These are phyloP conservation scores for Euphorbia peplus DNA, from an alignment of 345 rosid species.

Conservation along the genomic window DNA sequence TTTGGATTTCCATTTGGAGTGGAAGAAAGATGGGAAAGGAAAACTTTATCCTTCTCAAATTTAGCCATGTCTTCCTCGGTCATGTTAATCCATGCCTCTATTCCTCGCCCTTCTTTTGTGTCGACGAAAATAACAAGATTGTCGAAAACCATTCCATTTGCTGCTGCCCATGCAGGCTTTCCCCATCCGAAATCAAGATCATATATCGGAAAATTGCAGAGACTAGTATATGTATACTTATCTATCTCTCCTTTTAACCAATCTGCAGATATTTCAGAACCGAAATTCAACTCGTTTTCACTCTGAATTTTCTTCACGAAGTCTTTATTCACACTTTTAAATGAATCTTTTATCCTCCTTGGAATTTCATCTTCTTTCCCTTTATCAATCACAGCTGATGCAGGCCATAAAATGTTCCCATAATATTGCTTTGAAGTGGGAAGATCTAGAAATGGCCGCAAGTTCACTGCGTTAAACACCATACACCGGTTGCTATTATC, in stretches of 20 bases:
- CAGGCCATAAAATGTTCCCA: conserved; percentile 2
- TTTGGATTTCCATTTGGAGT: not conserved
- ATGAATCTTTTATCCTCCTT: not conserved
- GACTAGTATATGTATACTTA: not conserved
- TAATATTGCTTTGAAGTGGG: not conserved
- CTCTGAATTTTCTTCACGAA: not conserved
- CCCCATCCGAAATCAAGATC: conserved; percentile 19
- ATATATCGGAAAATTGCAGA: conserved; percentile 9
- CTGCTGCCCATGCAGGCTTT: conserved; percentile 4
- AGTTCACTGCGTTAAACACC: conserved; percentile 9
- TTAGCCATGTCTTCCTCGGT: conserved; percentile 12
- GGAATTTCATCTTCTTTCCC: not conserved
- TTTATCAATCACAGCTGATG: not conserved
- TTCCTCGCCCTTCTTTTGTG: not conserved
- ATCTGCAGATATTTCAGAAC: not conserved
- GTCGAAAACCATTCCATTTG: not conserved
- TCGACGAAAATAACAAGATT: not conserved
- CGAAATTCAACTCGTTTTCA: not conserved
- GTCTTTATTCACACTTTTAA: not conserved
- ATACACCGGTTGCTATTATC: not conserved
- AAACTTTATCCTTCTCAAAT: conserved; percentile 1
- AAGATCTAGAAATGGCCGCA: conserved; percentile 8
- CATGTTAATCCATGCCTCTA: conserved; percentile 10
- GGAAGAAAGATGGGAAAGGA: conserved; percentile 8
- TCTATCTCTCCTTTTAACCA: not conserved